Evolutionary conservation across 306 rosid genomes (phyloP).

Genomic region (Trifolium dubium): DNA sequence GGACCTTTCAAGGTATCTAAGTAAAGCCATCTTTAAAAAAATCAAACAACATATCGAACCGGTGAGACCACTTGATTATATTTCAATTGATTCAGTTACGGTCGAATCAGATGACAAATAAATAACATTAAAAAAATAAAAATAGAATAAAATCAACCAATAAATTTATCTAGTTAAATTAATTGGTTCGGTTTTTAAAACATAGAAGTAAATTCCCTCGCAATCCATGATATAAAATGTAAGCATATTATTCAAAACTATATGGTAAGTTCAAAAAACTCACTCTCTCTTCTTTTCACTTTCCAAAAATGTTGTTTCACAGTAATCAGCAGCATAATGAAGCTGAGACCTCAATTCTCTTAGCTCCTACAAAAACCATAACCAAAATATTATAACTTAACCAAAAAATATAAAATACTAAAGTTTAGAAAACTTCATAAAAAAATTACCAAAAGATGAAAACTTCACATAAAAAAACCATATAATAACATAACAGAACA

Average conservation of each 20-base stretch:
- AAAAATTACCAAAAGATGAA: background rate
- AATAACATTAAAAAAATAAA: no score
- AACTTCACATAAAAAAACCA: background rate
- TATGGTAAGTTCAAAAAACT: constrained; percentile 44
- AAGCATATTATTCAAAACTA: no score
- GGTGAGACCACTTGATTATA: no score
- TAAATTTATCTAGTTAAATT: background rate
- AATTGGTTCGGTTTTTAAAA: background rate
- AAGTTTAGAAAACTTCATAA: background rate
- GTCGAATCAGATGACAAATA: background rate
- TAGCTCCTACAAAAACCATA: constrained; percentile 59
- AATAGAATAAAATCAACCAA: no score
- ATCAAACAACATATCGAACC: background rate
- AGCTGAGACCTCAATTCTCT: constrained; percentile 78
- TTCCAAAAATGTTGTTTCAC: constrained; percentile 76
- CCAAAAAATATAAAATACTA: background rate
- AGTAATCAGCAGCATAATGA: constrained; percentile 87
- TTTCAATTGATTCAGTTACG: background rate
- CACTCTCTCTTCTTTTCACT: constrained; percentile 68
- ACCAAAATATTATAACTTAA: background rate
- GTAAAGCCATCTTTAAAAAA: background rate
- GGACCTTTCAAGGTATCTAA: background rate
- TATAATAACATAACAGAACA: no score
- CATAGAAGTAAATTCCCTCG: background rate
- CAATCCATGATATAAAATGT: no score